Base-by-base conservation (phyloP, 2,329 filamentous ascomycete species). In the Verticillium dahliae region DNA sequence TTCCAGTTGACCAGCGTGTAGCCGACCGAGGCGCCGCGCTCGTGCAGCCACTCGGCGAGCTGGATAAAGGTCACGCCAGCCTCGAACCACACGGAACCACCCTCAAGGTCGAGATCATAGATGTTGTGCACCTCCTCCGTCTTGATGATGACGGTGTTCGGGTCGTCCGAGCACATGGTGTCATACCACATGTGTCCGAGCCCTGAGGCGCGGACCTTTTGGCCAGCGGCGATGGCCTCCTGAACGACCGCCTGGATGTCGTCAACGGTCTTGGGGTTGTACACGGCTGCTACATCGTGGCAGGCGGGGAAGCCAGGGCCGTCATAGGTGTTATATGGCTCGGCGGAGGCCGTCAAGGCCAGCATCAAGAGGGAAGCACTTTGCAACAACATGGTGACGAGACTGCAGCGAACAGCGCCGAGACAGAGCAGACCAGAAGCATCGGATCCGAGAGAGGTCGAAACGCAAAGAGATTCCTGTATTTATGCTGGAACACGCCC, bases 181-280 rank as follows among this genome's bases (percentile, higher is more conserved):
- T 83, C 79, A 67, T 82, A 82, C 79, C 80, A 80, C 74, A 80
- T 80, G 67, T 82, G 80, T 2, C 78, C 80, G 66, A 81, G 81
- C 2, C 78, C 80, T 3, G 74, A 78, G 11, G 80, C 80, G 56
- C 80, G 75, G 33, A 82, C 74, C 3, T 75, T 76, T 13, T 74
- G 74, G 34, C 74, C 74, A 9, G 71, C 69, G 6, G 70, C 69
- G 31, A 74, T 70, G 14, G 79, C 77, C 33, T 73, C 67, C 58
- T 75, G 74, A 57, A 83, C 78, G 35, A 80, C 66, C 4, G 67
- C 63, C 4, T 74, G 71, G 62, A 80, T 78, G 11, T 82, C 74
- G 55, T 76, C 73, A 31, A 82, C 74, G 57, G 75, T 78, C 31
- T 69, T 76, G n/a, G 79, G 74, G 63, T 80, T 71, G 62, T 79